A percentile compares a stretch with the other conserved stretches of the same genome.
Conservation (phyloP, 805 yeast genomes). For the Cyberlindnera nakhonratchasimensis region DNA sequence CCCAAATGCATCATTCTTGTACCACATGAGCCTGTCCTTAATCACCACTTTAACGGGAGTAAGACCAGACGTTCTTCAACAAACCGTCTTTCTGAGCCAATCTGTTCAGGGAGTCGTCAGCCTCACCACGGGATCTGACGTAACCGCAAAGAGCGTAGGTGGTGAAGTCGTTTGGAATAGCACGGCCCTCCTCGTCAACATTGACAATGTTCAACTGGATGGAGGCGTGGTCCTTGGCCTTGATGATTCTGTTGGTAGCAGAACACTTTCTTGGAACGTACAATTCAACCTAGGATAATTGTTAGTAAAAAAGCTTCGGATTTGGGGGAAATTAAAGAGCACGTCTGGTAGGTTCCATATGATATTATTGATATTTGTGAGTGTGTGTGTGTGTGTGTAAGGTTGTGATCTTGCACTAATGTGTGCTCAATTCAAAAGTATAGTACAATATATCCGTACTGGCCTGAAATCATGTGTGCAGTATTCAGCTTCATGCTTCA, state of each 20-base stretch:
- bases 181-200: slow-evolving; percentile 96
- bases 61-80: slow-evolving; percentile 92
- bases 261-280: slow-evolving; percentile 99
- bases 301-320: slow-evolving; percentile 18
- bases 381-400: background rate
- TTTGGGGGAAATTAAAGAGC: background rate
- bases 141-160: slow-evolving; percentile 96
- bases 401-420: too few relatives aligned
- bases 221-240: slow-evolving; percentile 99
- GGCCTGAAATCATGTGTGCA: slow-evolving; percentile 1
- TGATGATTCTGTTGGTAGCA: slow-evolving; percentile 99
- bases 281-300: slow-evolving; percentile 74
- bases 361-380: background rate
- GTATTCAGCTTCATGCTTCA: too few relatives aligned
- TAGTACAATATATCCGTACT: too few relatives aligned
- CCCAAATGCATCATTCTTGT: slow-evolving; percentile 10
- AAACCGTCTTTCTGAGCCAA: slow-evolving; percentile 98
- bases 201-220: slow-evolving; percentile 98
- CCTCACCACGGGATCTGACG: slow-evolving; percentile 99
- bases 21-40: slow-evolving; percentile 3
- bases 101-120: slow-evolving; percentile 99
- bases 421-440: too few relatives aligned
- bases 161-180: slow-evolving; percentile 84
- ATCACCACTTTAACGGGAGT: slow-evolving; percentile 68
- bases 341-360: background rate